Base-by-base conservation (phyloP, 441 rosid genomes). In the Eugenia klotzschiana region DNA sequence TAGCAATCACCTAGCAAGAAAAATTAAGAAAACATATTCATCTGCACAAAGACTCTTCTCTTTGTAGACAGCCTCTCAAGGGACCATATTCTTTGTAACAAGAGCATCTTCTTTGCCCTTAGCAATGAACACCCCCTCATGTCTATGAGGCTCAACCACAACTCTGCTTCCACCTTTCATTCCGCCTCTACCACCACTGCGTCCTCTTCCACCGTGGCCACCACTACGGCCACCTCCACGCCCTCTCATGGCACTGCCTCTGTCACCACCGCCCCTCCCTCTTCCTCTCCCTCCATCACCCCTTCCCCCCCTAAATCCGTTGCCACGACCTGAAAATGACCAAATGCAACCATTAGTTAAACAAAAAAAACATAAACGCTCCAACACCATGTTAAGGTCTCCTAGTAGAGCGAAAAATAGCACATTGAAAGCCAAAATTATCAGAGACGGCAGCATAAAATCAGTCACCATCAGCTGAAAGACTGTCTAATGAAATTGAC, bases 71-170 rank as follows among this genome's bases (percentile, higher is more conserved):
- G 98, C 96, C 58, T 94, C 99, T 11, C 98, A 98, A 55, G 98
- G 96, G n/a, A 94, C 99, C 83, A 95, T 85, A 82, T 95, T 97
- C 88, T 91, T 95, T 26, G 99, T 97, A 46, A 94, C 98, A 86
- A 95, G 95, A 20, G 98, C 99, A 84, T 97, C 99, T 84, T 97
- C 98, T 88, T 94, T 95, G 57, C 99, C 99, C 91, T 93, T 97
- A 8, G 96, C 97, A 87, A 97, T 89, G 56, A 97, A 95, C 1
- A 97, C 94, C 2, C 98, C 99, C 18, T 87, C 97, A 50, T 97
- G 98, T 87, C 96, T 91, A 88, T 94, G 98, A n/a, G 98, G 95
- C 88, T 95, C 98, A 18, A 97, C 93, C 10, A 95, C 82, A 73
- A 97, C 99, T 88, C 81, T 95, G 88, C 91, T 97, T 79, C 98